These are phyloP conservation scores for Usnea hakonensis DNA, from an alignment of 495 filamentous ascomycete species.

Conservation along the genomic window DNA sequence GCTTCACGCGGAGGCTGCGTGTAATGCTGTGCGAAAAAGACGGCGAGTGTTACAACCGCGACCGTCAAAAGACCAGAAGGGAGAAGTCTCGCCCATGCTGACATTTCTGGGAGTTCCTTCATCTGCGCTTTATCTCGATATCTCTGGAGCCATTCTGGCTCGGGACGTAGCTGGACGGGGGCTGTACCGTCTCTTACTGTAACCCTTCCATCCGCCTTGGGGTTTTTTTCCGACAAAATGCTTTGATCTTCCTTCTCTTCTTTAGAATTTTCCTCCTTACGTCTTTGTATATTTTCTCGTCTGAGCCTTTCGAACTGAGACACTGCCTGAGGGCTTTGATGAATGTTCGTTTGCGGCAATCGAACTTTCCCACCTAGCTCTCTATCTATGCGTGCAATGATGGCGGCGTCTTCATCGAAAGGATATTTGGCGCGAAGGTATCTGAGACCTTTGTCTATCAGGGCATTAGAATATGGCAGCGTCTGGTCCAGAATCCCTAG, in stretches of 20 bases:
- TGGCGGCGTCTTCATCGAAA: constrained; percentile 66
- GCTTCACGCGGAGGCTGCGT: constrained; percentile 48
- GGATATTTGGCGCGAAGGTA: constrained; percentile 64
- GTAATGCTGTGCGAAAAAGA: constrained; percentile 53
- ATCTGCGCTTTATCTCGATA: constrained; percentile 33
- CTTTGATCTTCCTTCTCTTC: constrained; percentile 36
- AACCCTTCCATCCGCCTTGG: neutral
- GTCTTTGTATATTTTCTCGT: constrained; percentile 41
- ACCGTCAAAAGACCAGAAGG: constrained; percentile 52
- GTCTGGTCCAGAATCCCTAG: constrained; percentile 63
- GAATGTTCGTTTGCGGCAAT: constrained; percentile 36
- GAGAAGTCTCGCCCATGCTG: constrained; percentile 50
- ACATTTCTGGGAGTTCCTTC: constrained; percentile 38
- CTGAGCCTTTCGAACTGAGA: constrained; percentile 45
- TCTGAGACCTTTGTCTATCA: constrained; percentile 44
- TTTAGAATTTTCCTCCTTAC: constrained; percentile 37
- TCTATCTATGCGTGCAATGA: constrained; percentile 53
- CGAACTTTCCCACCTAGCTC: constrained; percentile 42
- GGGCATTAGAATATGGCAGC: constrained; percentile 34
- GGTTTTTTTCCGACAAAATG: constrained; percentile 32
- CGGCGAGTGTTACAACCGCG: constrained; percentile 40
- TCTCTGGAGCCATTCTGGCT: constrained; percentile 40
- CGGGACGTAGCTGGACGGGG: constrained; percentile 30
- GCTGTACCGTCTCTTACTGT: constrained; percentile 2
- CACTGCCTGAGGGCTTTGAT: constrained; percentile 35